Base-by-base conservation (phyloP, 2,329 filamentous ascomycete species). In the Elsinoe necatrix region DNA sequence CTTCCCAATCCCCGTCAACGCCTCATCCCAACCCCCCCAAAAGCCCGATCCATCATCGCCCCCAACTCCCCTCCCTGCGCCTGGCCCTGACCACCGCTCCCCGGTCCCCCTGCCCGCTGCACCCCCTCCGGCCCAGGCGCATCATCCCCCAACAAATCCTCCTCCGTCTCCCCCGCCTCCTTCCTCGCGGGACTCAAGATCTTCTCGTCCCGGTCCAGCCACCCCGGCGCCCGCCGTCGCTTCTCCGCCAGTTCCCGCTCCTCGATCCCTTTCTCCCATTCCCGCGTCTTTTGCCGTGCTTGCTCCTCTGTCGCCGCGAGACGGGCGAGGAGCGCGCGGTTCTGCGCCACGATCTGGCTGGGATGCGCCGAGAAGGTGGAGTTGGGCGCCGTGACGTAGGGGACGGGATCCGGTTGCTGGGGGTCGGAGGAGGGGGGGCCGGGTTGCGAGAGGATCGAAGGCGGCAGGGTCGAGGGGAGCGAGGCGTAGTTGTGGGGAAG, bases 401-500 rank as follows among this genome's bases (percentile, higher is more conserved):
- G 77, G 78, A 63, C 81, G 51, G 61, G 65, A 62, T 60, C 64
- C 60, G 59, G 68, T 6, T 31, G 47, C 58, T 67, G 72, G 62
- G 65, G 71, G 34, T 62, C 48, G 54, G 41, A 37, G 35, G 48
- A 43, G 54, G 48, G 29, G 43, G 54, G 51, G 18, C 61, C 60
- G 66, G 57, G 74, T 58, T 79, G 78, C 6, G 29, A 31, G 6
- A 83, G 80, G 31, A 82, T 78, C 1, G 87, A 87, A 1, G 83
- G 83, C 0, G 93, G 92, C 0, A 97, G 81, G 1, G 89, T 87
- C 0, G 89, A 92, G 0, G 92, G 89, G 67, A 97, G 85, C 9
- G 84, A 80, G 69, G 91, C 92, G 80, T 96, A 97, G 64, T 89
- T 95, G 76, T 97, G 97, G 21, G 93, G 92, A 6, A 98, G 82